phyloP scores from a whole-genome alignment of 1,139 yeast genomes.

The Taiozyma onychis region DNA sequence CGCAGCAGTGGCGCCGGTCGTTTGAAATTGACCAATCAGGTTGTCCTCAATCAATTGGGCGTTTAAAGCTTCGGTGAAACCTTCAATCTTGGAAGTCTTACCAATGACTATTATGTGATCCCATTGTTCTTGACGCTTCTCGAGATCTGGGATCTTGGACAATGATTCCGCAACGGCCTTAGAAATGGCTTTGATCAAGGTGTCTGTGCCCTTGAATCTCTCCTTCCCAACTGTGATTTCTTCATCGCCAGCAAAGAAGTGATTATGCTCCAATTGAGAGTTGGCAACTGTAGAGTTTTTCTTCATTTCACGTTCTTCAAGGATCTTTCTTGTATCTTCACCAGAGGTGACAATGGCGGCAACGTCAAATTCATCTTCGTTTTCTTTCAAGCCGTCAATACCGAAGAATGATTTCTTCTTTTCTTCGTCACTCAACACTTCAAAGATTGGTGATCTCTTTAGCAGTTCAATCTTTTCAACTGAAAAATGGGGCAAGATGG shows the following conservation, averaged over 20 bases:
- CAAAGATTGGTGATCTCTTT: constrained; percentile 71
- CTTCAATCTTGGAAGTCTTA: constrained; percentile 65
- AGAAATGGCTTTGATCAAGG: constrained; percentile 50
- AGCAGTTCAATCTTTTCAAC: constrained; percentile 63
- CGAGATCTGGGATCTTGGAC: constrained; percentile 54
- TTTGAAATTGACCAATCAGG: constrained; percentile 34
- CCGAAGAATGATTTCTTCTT: constrained; percentile 56
- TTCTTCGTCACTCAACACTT: constrained; percentile 64
- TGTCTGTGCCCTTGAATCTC: constrained; percentile 73
- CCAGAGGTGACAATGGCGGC: constrained; percentile 85
- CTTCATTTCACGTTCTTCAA: constrained; percentile 51
- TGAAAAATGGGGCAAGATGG: constrained; percentile 53
- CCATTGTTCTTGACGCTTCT: constrained; percentile 79
- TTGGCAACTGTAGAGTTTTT: constrained; percentile 37
- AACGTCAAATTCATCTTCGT: constrained; percentile 63
- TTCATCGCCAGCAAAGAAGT: constrained; percentile 49
- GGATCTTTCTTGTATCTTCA: constrained; percentile 51
- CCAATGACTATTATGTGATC: constrained; percentile 81
- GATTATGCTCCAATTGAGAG: constrained; percentile 58
- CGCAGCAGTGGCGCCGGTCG: constrained; percentile 26
- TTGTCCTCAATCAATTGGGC: constrained; percentile 55
- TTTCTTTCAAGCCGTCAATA: constrained; percentile 33
- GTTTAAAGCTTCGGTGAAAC: constrained; percentile 68
- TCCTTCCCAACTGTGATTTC: constrained; percentile 69
- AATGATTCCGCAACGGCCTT: constrained; percentile 50